Percentiles rank a stretch among this genome's conserved stretches.
These are phyloP conservation scores for Blastocystis sp. DNA, from an alignment of 352 stramenopile species.

Conservation along the genomic window DNA sequence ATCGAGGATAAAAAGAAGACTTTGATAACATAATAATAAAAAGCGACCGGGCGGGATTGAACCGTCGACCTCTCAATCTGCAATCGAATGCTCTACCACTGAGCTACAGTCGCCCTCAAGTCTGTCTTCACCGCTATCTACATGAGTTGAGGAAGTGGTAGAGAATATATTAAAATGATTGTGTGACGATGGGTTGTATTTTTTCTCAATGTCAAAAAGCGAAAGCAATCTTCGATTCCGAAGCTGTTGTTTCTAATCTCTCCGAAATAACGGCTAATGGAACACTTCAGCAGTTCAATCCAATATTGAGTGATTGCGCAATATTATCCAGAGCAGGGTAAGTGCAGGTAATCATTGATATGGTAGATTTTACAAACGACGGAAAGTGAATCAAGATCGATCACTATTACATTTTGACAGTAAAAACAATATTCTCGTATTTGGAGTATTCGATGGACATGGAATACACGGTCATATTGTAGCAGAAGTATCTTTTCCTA, in stretches of 20 bases:
- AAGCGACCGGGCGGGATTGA: slow-evolving; percentile 57
- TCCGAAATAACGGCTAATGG: background rate
- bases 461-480: background rate
- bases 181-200: background rate
- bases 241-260: background rate
- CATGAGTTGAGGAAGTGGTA: background rate
- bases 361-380: background rate
- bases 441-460: slow-evolving; percentile 20
- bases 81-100: slow-evolving; percentile 61
- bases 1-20: background rate
- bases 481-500: background rate
- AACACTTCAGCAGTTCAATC: background rate
- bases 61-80: slow-evolving; percentile 60
- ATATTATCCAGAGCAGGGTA: background rate
- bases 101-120: slow-evolving; percentile 8
- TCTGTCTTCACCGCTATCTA: background rate
- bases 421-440: background rate
- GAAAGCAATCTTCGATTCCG: background rate
- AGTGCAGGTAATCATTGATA: background rate
- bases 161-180: background rate
- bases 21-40: slow-evolving; percentile 10
- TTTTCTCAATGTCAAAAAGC: background rate
- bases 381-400: slow-evolving; percentile 5
- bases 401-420: background rate
- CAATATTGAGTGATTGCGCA: background rate